A percentile compares a stretch with the other conserved stretches of the same genome.
These are phyloP conservation scores for Fusarium mexicanum DNA, from an alignment of 2,329 filamentous ascomycete genomes.

Conservation along the genomic window DNA sequence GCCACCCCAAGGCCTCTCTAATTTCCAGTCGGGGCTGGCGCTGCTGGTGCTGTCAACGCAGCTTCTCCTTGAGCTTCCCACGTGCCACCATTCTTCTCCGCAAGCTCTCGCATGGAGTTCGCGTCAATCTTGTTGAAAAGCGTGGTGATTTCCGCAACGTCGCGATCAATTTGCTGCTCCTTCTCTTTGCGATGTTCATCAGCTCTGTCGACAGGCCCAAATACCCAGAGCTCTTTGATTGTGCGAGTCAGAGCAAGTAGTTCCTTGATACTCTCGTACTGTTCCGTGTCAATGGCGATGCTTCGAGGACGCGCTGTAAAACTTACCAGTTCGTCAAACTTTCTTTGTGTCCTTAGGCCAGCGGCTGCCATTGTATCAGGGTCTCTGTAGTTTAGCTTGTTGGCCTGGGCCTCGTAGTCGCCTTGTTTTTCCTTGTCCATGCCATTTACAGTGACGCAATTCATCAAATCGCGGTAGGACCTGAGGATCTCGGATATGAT, in stretches of 20 bases:
- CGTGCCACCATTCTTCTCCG: conserved; percentile 48
- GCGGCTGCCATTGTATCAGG: conserved; percentile 55
- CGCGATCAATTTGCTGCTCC: conserved; percentile 49
- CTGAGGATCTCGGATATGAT: conserved; percentile 57
- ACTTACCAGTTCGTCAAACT: conserved; percentile 55
- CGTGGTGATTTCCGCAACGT: conserved; percentile 49
- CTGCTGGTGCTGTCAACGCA: neutral
- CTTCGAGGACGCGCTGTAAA: neutral
- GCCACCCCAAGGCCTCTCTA: neutral
- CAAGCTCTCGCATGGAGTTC: conserved; percentile 47
- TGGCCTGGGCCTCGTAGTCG: conserved; percentile 51
- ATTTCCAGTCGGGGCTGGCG: conserved; percentile 1
- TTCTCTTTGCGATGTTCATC: conserved; percentile 49
- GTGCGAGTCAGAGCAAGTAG: conserved; percentile 55
- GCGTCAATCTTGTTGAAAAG: conserved; percentile 51
- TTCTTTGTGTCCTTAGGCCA: conserved; percentile 56
- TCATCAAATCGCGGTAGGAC: conserved; percentile 55
- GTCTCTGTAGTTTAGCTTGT: conserved; percentile 51
- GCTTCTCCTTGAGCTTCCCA: conserved; percentile 47
- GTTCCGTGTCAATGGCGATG: neutral
- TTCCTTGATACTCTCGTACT: conserved; percentile 57
- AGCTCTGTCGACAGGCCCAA: conserved; percentile 53
- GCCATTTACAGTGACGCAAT: conserved; percentile 55
- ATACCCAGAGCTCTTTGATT: conserved; percentile 59
- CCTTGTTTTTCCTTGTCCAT: conserved; percentile 51